Percentiles rank a stretch among this genome's conserved stretches.
These are phyloP conservation scores for Aspergillus terreus DNA, from an alignment of 2,329 filamentous ascomycete species.

Conservation along the genomic window DNA sequence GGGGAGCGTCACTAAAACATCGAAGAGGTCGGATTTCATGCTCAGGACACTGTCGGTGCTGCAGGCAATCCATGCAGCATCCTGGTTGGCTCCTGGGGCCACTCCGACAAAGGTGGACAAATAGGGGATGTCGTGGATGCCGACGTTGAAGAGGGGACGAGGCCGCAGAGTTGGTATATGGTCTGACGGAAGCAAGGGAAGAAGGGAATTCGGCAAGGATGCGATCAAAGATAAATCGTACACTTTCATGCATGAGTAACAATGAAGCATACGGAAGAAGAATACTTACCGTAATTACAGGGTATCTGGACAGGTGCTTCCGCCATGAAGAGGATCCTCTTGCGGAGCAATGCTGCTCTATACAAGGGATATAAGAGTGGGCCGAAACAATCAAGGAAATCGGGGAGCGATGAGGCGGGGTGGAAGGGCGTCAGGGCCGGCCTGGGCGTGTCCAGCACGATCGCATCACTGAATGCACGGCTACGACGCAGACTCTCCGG, in stretches of 20 bases:
- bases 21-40: constrained; percentile 82
- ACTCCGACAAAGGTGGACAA: constrained; percentile 63
- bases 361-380: constrained; percentile 90
- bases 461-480: constrained; percentile 41
- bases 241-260: constrained; percentile 52
- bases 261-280: constrained; percentile 5
- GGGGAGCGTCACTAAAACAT: constrained; percentile 82
- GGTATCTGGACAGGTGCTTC: constrained; percentile 78
- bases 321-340: constrained; percentile 81
- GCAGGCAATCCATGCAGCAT: constrained; percentile 82
- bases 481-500: constrained; percentile 27
- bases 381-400: constrained; percentile 77
- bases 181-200: constrained; percentile 63
- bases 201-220: constrained; percentile 73
- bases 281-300: constrained; percentile 76
- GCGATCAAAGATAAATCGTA: constrained; percentile 93
- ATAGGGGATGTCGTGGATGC: constrained; percentile 85
- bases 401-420: constrained; percentile 77
- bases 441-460: constrained; percentile 37
- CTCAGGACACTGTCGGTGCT: constrained; percentile 91
- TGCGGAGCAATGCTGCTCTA: constrained; percentile 77
- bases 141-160: constrained; percentile 84
- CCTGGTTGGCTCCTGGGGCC: constrained; percentile 27
- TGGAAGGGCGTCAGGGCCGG: constrained; percentile 72
- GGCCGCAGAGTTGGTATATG: constrained; percentile 62